Evolutionary conservation across 441 rosid species (phyloP), one percentile per base, ranked within the genome.

Genomic region (Viola pubescens): DNA sequence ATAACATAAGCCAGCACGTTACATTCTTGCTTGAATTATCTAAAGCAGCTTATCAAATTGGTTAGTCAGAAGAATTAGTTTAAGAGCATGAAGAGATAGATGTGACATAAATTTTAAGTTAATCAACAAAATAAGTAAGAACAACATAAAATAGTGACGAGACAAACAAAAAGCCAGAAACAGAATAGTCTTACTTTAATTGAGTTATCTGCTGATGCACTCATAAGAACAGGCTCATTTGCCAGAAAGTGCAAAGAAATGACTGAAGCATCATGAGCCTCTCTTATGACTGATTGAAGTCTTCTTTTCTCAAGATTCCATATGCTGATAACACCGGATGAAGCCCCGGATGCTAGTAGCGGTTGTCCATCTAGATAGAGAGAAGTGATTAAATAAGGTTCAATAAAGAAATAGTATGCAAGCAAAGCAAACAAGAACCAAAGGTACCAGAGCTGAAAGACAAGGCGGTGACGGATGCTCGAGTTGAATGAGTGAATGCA

Each of bases 291-390:
- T 3, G 98, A 78, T 66, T 89, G 91, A 41, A 90, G 96, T 80
- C 89, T 83, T 74, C 80, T 79, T 73, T 94, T 88, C 68, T 86
- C 87, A 49, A 94, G 96, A 86, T 94, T 94, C 98, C 98, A 94
- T 68, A 89, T 70, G 80, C 96, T 90, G 65, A 94, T 86, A 66
- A 88, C 95, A 79, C 98, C 98, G 59, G 80, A 88, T 56, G 98
- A 89, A 71, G 86, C 82, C 59, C 98, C 98, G 39, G 97, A 88
- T 3, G 98, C 97, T 52, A 94, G 81, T 77, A 89, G 88, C 50
- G 97, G 96, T 64, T 82, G 89, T 42, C 98, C 97, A 86, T 88
- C 98, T 94, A 71, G 34, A 2, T 26, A 64, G 55, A 52, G 1
- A 57, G 58, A 48, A 56, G 56, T 12, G 34, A 62, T 4, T 34